phyloP scores from a whole-genome alignment of 2,329 filamentous ascomycete genomes.

The Chaetomiaceae sp. region DNA sequence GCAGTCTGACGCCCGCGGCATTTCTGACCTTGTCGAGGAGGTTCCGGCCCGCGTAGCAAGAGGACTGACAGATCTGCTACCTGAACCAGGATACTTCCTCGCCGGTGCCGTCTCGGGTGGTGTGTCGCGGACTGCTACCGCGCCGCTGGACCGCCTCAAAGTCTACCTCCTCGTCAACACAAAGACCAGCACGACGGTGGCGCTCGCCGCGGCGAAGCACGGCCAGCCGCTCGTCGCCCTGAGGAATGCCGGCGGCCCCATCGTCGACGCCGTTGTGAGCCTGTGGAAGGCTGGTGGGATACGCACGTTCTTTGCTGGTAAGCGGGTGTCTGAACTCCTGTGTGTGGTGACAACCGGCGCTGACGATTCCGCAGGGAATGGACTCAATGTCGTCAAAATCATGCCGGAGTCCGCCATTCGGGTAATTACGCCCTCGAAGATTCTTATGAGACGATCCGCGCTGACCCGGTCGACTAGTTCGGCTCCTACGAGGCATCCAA shows the following conservation, averaged over 20 bases:
- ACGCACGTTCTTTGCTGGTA: conserved; percentile 87
- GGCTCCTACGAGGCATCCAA: conserved; percentile 96
- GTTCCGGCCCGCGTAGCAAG: conserved; percentile 36
- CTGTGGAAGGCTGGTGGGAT: conserved; percentile 82
- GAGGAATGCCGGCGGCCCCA: conserved; percentile 60
- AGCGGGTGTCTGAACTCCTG: conserved; percentile 26
- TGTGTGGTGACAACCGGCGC: not conserved
- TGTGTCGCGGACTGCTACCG: conserved; percentile 90
- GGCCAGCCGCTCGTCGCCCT: conserved; percentile 61
- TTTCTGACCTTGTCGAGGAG: conserved; percentile 30
- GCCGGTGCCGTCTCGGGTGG: conserved; percentile 92
- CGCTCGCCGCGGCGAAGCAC: conserved; percentile 60
- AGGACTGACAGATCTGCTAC: conserved; percentile 62
- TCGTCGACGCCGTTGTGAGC: conserved; percentile 66
- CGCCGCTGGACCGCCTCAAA: conserved; percentile 92
- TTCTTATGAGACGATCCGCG: conserved; percentile 15
- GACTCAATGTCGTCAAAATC: conserved; percentile 92
- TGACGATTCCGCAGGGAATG: conserved; percentile 63
- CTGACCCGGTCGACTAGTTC: conserved; percentile 46
- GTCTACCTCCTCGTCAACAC: conserved; percentile 96
- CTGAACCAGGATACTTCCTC: conserved; percentile 94
- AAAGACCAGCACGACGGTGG: conserved; percentile 50
- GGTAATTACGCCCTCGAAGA: conserved; percentile 26
- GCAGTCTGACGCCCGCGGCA: conserved; percentile 16
- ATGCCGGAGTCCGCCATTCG: conserved; percentile 99